Conservation (phyloP, 257 asterid genomes). For the Phtheirospermum japonicum region DNA sequence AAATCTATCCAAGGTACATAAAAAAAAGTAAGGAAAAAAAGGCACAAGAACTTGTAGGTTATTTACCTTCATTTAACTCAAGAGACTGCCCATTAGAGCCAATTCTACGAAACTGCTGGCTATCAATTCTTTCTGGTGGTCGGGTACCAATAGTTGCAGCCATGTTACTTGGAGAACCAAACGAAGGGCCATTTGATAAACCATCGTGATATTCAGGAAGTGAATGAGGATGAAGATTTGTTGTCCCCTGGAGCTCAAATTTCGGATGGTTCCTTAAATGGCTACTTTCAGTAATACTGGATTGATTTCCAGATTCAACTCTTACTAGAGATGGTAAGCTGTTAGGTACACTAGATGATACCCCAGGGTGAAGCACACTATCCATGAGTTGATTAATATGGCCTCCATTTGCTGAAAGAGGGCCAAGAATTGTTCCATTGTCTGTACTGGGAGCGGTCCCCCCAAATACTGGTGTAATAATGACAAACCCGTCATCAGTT, state of each 20-base stretch:
- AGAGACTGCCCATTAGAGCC: slow-evolving; percentile 53
- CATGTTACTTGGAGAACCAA: slow-evolving; percentile 64
- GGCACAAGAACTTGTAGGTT: slow-evolving; percentile 10
- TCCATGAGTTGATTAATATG: slow-evolving; percentile 49
- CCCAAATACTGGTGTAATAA: slow-evolving; percentile 50
- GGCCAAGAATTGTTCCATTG: slow-evolving; percentile 44
- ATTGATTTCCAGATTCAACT: slow-evolving; percentile 56
- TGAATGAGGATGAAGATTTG: slow-evolving; percentile 72
- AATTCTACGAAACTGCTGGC: slow-evolving; percentile 60
- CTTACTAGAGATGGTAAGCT: slow-evolving; percentile 53
- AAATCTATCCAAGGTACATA: slow-evolving; percentile 2
- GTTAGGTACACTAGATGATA: slow-evolving; percentile 67
- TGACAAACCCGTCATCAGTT: slow-evolving; percentile 23
- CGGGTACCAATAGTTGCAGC: slow-evolving; percentile 56
- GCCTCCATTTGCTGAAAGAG: slow-evolving; percentile 52
- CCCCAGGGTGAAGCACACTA: slow-evolving; percentile 50
- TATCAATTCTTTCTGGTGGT: slow-evolving; percentile 53
- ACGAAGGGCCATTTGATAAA: slow-evolving; percentile 53
- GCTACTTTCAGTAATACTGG: slow-evolving; percentile 52
- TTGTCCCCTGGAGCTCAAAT: slow-evolving; percentile 52
- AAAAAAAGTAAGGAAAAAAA: neutral
- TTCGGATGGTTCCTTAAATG: slow-evolving; percentile 50
- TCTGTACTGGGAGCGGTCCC: slow-evolving; percentile 43
- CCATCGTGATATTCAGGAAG: slow-evolving; percentile 80
- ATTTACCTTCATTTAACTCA: slow-evolving; percentile 67